Evolutionary conservation across 768 basidiomycete species (phyloP), one percentile per base, ranked within the genome.

Genomic region (Termitomyces heimii): DNA sequence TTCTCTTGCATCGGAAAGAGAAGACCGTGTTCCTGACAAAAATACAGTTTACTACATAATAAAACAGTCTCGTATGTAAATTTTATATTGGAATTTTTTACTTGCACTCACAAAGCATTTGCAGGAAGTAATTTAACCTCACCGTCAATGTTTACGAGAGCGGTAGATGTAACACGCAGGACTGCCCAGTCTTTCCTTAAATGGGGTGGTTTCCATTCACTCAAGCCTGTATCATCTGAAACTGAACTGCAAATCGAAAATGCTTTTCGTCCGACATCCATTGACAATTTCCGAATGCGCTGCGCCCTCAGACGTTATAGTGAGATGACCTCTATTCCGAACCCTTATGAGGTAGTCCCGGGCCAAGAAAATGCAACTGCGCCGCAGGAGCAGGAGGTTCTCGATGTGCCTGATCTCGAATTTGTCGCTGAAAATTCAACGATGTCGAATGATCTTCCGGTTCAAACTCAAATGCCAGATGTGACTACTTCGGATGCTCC

Each of bases 191-290:
- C 28, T 37, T 75, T 75, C 58, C 54, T 75, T 12, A 56, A 62
- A 32, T 78, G 76, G 76, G 75, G 74, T 46, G 74, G 75, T 5
- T 75, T 76, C 56, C 54, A 69, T 43, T 46, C 58, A 8, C 59
- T 75, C 26, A 40, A 67, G 28, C 73, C 74, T 20, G 66, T 74
- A 34, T 62, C 67, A 9, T 53, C 58, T 14, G 53, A 63, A 28
- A 60, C 50, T 2, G 43, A 40, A 16, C 62, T 75, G 22, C 22
- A 45, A 18, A 66, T 70, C 24, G 49, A 56, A 5, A 64, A 69
- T 8, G 59, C 71, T 14, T 71, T 70, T 35, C 52, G 50, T 4
- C 58, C 52, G 34, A 61, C 61, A 9, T 50, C 47, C 18, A 43
- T 69, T 22, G 70, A 70, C 49, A 64, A 70, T 54, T 58, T 67